Percentiles rank a stretch among this genome's conserved stretches.
Conservation (phyloP, 768 basidiomycete species). For the Xanthoconium stramineum region DNA sequence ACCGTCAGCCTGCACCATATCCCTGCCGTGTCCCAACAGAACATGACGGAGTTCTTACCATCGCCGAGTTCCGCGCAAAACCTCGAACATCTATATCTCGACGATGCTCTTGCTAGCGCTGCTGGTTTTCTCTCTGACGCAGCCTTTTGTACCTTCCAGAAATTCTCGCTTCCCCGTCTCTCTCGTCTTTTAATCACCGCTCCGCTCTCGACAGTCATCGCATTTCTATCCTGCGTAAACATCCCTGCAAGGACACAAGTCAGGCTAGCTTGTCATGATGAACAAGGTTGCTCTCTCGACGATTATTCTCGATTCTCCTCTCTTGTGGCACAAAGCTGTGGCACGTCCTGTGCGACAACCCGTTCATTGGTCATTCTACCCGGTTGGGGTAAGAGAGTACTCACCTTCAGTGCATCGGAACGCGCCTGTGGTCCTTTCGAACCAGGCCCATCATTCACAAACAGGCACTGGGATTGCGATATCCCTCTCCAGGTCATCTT, state of each 20-base stretch:
- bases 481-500: too few relatives aligned
- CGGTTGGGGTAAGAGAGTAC: neutral
- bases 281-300: neutral
- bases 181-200: neutral
- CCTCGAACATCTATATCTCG: constrained; percentile 33
- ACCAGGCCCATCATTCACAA: neutral
- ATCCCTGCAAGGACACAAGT: neutral
- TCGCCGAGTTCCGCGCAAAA: constrained; percentile 33
- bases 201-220: neutral
- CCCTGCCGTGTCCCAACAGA: constrained; percentile 20
- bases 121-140: too few relatives aligned
- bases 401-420: neutral
- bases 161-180: neutral
- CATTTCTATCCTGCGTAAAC: neutral
- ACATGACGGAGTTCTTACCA: constrained; percentile 29
- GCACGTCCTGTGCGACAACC: neutral
- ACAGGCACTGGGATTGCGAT: neutral
- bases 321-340: neutral
- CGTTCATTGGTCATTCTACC: neutral
- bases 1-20: constrained; percentile 32
- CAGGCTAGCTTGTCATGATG: neutral
- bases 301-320: neutral
- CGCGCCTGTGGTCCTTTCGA: too few relatives aligned
- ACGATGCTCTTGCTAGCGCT: constrained; percentile 11
- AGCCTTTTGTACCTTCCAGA: neutral